Conservation (phyloP, 768 basidiomycete species). For the Phylloporus sp. region DNA sequence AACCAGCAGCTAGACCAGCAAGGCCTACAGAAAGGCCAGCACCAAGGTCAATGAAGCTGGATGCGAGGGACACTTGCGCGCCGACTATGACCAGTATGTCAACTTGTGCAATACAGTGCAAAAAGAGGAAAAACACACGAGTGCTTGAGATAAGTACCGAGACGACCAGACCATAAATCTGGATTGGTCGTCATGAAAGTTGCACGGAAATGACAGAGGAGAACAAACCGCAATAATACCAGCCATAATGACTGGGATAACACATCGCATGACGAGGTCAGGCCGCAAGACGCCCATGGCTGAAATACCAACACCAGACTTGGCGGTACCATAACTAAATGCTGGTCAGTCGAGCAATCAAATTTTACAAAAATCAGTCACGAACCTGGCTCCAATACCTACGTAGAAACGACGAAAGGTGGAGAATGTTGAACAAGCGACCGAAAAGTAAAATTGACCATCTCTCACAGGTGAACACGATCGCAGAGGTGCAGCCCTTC, state of each 20-base stretch:
- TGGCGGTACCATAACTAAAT: constrained; percentile 95
- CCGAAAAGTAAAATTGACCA: background rate
- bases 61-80: constrained; percentile 82
- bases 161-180: constrained; percentile 98
- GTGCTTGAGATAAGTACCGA: constrained; percentile 92
- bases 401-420: background rate
- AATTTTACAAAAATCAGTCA: background rate
- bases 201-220: background rate
- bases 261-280: constrained; percentile 97
- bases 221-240: constrained; percentile 96
- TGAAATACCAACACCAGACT: constrained; percentile 96
- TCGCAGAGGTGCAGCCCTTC: constrained; percentile 93
- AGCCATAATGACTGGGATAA: constrained; percentile 98
- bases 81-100: constrained; percentile 43
- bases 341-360: background rate
- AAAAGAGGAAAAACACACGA: constrained; percentile 52
- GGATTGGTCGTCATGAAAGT: background rate
- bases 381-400: constrained; percentile 87
- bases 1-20: constrained; percentile 94
- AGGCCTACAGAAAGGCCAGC: constrained; percentile 91
- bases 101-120: background rate
- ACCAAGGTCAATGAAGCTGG: constrained; percentile 91
- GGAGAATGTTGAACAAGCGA: background rate
- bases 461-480: constrained; percentile 92
- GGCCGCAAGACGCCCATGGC: constrained; percentile 98